phyloP scores from a whole-genome alignment of 1,284 basidiomycete genomes.

The Cryptococcus floricola region DNA sequence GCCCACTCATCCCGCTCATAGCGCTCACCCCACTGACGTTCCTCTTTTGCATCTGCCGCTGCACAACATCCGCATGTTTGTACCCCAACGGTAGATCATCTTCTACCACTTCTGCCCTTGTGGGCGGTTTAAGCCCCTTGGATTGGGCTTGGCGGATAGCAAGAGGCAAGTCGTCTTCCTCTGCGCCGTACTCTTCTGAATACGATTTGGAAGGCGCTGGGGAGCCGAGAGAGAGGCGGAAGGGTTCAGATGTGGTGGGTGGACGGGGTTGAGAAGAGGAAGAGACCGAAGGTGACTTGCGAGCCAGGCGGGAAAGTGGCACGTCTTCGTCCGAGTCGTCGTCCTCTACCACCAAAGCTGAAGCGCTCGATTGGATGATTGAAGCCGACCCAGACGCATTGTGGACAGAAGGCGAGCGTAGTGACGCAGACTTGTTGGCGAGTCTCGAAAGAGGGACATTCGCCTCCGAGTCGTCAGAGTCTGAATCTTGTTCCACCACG shows the following conservation, averaged over 20 bases:
- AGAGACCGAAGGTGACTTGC: slow-evolving; percentile 1
- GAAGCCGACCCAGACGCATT: too few relatives aligned
- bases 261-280: background rate
- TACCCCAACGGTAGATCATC: slow-evolving; percentile 42
- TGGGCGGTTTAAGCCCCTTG: slow-evolving; percentile 13
- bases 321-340: slow-evolving; percentile 14
- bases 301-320: slow-evolving; percentile 8
- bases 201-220: background rate
- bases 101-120: slow-evolving; percentile 27
- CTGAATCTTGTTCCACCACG: background rate
- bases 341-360: background rate
- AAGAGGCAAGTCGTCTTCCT: slow-evolving; percentile 16
- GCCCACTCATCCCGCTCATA: background rate
- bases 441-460: slow-evolving; percentile 39
- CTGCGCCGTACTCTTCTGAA: slow-evolving; percentile 6
- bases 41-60: slow-evolving; percentile 8
- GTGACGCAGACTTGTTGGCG: background rate
- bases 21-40: background rate
- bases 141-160: slow-evolving; percentile 12
- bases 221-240: background rate
- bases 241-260: background rate
- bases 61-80: slow-evolving; percentile 33
- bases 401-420: background rate
- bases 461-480: slow-evolving; percentile 34
- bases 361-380: background rate